Conservation (phyloP, 2,329 filamentous ascomycete species). For the Calonectria hongkongensis region DNA sequence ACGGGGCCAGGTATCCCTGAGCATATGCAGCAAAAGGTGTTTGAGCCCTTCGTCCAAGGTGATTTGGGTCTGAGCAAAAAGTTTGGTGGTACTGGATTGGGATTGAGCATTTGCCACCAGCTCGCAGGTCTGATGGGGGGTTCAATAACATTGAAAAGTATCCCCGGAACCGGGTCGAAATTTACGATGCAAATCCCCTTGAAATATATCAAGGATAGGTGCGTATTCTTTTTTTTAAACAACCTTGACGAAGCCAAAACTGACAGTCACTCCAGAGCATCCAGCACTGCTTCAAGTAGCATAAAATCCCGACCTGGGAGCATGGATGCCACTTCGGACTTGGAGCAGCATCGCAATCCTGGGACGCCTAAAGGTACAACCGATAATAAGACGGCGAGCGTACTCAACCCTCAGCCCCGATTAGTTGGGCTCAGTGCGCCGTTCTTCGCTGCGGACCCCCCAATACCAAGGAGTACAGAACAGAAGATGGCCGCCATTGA, state of each 20-base stretch:
- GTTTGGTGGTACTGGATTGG: conserved; percentile 91
- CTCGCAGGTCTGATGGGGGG: conserved; percentile 90
- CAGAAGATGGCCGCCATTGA: conserved; percentile 81
- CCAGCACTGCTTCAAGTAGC: conserved; percentile 74
- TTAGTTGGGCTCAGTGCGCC: conserved; percentile 89
- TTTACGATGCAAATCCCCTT: conserved; percentile 91
- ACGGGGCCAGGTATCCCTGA: conserved; percentile 90
- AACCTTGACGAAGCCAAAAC: neutral
- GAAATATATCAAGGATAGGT: conserved; percentile 81
- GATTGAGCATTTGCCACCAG: conserved; percentile 92
- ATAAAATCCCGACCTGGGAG: conserved; percentile 70
- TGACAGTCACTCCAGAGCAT: conserved; percentile 61
- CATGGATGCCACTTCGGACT: conserved; percentile 63
- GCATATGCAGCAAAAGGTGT: conserved; percentile 86
- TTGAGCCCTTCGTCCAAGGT: conserved; percentile 96
- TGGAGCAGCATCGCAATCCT: conserved; percentile 60
- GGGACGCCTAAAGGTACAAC: conserved; percentile 49
- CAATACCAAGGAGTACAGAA: conserved; percentile 63
- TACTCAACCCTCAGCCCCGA: conserved; percentile 82
- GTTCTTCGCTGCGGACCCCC: conserved; percentile 78
- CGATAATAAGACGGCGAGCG: conserved; percentile 58
- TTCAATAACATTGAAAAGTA: conserved; percentile 81
- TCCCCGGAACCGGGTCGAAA: conserved; percentile 83
- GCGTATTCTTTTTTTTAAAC: conserved; percentile 4
- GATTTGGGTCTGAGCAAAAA: conserved; percentile 92